Evolutionary conservation across 2,329 filamentous ascomycete genomes (phyloP).

Genomic region (Hymenoscyphus salicellus): DNA sequence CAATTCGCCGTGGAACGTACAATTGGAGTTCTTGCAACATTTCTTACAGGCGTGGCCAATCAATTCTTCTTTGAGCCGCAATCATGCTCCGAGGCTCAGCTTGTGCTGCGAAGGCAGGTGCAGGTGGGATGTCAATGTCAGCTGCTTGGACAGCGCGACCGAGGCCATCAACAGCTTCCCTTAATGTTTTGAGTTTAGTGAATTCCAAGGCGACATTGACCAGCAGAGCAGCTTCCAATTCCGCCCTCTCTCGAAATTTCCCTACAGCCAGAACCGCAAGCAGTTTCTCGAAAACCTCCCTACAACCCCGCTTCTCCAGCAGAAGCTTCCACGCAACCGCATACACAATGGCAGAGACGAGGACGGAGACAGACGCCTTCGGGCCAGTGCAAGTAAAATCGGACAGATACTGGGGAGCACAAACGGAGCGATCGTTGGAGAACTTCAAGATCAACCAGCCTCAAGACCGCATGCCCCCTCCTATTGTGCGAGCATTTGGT

Average conservation of each 20-base stretch:
- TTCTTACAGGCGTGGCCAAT: slow-evolving; percentile 5
- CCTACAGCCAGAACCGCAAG: background rate
- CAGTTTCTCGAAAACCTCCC: background rate
- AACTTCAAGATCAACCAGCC: slow-evolving; percentile 99
- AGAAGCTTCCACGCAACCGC: slow-evolving; percentile 34
- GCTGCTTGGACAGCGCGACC: slow-evolving; percentile 5
- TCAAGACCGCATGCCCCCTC: slow-evolving; percentile 94
- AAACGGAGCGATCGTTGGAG: slow-evolving; percentile 91
- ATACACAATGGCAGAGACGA: slow-evolving; percentile 49
- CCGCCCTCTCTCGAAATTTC: background rate
- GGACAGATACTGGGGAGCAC: slow-evolving; percentile 98
- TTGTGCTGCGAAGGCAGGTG: slow-evolving; percentile 7
- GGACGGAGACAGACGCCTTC: slow-evolving; percentile 95
- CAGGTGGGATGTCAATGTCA: slow-evolving; percentile 7
- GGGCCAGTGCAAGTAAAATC: slow-evolving; percentile 88
- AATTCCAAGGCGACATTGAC: background rate
- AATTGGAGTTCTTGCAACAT: background rate
- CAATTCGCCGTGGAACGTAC: slow-evolving; percentile 1
- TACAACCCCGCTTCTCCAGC: slow-evolving; percentile 21
- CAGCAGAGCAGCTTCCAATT: background rate
- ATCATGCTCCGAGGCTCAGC: slow-evolving; percentile 10
- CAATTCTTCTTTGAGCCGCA: background rate
- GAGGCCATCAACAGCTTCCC: slow-evolving; percentile 3
- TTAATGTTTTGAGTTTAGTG: background rate
- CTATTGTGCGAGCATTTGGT: slow-evolving; percentile 89